phyloP scores from a whole-genome alignment of 345 rosid genomes.

The Bretschneidera sinensis region DNA sequence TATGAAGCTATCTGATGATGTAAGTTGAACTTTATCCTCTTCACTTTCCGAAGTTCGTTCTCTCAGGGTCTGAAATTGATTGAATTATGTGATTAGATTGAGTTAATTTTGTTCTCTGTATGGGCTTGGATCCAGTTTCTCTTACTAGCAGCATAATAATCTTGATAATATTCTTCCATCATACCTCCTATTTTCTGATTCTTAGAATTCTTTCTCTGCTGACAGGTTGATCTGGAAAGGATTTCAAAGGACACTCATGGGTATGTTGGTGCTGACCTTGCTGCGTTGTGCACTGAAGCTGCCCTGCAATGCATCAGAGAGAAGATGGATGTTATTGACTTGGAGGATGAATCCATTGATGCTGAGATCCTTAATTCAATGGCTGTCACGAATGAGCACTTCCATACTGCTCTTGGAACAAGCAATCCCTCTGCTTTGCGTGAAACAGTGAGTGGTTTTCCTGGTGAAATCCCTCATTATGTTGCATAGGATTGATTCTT shows the following conservation, averaged over 20 bases:
- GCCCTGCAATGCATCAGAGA: conserved; percentile 73
- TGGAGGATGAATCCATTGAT: conserved; percentile 64
- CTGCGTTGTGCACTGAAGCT: conserved; percentile 69
- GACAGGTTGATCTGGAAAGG: conserved; percentile 59
- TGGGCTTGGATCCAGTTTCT: too few species aligned
- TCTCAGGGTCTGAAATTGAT: too few species aligned
- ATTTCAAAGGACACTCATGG: conserved; percentile 57
- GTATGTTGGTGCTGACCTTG: conserved; percentile 68
- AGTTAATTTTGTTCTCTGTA: too few species aligned
- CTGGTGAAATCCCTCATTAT: neutral
- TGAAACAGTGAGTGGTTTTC: conserved; percentile 34
- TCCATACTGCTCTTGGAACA: conserved; percentile 62
- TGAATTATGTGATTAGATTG: too few species aligned
- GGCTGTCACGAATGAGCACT: conserved; percentile 68
- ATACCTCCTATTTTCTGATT: neutral
- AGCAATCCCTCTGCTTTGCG: conserved; percentile 75
- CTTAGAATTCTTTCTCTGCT: neutral
- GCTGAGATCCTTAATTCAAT: conserved; percentile 66
- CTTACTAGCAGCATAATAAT: neutral
- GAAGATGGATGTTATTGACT: conserved; percentile 69
- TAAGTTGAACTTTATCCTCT: conserved; percentile 12
- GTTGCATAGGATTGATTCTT: neutral
- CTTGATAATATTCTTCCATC: neutral
- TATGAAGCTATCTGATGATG: conserved; percentile 48
- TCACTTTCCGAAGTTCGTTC: neutral